A percentile compares a stretch with the other conserved stretches of the same genome.
Evolutionary conservation across 2,329 filamentous ascomycete species (phyloP).

Genomic region (Monosporascus sp.): DNA sequence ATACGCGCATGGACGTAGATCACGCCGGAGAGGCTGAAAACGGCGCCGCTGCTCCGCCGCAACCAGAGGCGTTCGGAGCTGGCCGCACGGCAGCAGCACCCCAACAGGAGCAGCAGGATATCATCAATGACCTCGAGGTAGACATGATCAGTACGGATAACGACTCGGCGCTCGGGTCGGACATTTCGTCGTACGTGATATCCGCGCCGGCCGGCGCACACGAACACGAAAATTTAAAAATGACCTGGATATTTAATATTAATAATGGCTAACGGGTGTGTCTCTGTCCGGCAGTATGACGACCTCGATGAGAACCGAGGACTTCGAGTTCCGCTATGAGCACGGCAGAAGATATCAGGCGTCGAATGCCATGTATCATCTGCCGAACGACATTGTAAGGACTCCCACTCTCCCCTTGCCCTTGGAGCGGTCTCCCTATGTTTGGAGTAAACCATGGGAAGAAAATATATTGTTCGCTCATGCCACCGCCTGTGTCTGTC

Average conservation of each 20-base stretch:
- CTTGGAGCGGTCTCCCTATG: background rate
- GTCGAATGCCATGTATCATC: constrained; percentile 11
- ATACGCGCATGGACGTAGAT: background rate
- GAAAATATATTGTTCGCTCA: background rate
- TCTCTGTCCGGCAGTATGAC: constrained; percentile 4
- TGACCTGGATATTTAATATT: background rate
- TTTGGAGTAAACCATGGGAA: background rate
- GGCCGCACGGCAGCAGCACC: background rate
- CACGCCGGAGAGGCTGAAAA: background rate
- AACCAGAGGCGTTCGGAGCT: no score
- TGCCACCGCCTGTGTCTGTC: background rate
- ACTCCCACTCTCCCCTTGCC: background rate
- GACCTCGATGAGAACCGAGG: constrained; percentile 9
- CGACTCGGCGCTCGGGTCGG: constrained; percentile 13
- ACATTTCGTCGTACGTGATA: constrained; percentile 11
- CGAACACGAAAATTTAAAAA: no score
- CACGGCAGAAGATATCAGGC: constrained; percentile 13
- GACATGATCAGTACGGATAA: constrained; percentile 9
- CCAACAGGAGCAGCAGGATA: background rate
- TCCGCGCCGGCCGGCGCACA: background rate
- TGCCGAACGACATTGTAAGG: constrained; percentile 14
- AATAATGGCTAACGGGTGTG: background rate
- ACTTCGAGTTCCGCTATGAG: constrained; percentile 11
- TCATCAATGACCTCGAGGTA: constrained; percentile 10
- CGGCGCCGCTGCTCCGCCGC: background rate